Percentiles rank a stretch among this genome's conserved stretches.
Conservation (phyloP, 495 filamentous ascomycete genomes). For the Pseudotulostoma volvatum region DNA sequence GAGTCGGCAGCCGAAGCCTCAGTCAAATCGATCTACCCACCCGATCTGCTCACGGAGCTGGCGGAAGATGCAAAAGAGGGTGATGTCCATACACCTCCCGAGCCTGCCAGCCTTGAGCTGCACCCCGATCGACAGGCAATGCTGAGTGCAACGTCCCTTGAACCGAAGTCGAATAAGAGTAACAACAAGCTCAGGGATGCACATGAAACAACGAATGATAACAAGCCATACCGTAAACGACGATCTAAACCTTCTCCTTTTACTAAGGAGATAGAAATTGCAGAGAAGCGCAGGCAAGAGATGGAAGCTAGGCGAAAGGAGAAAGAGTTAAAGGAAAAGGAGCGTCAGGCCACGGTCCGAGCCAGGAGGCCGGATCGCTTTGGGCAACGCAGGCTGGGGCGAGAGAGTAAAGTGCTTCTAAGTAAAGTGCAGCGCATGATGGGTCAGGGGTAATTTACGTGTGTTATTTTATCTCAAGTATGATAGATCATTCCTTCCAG, state of each 20-base stretch:
- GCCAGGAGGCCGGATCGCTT: slow-evolving; percentile 57
- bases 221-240: slow-evolving; percentile 15
- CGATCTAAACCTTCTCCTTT: slow-evolving; percentile 52
- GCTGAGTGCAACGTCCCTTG: slow-evolving; percentile 32
- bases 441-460: slow-evolving; percentile 12
- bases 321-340: slow-evolving; percentile 41
- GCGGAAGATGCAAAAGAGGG: slow-evolving; percentile 2
- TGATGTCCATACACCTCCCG: slow-evolving; percentile 5
- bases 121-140: slow-evolving; percentile 54
- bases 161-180: slow-evolving; percentile 12
- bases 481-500: too few species aligned
- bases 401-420: slow-evolving; percentile 68
- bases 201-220: slow-evolving; percentile 1
- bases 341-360: slow-evolving; percentile 55
- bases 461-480: too few species aligned
- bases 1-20: slow-evolving; percentile 31
- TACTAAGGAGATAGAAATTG: slow-evolving; percentile 56
- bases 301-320: slow-evolving; percentile 43
- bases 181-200: slow-evolving; percentile 5
- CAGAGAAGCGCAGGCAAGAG: slow-evolving; percentile 46
- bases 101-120: slow-evolving; percentile 32
- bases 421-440: slow-evolving; percentile 67
- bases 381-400: slow-evolving; percentile 69
- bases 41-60: slow-evolving; percentile 12
- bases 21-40: slow-evolving; percentile 19